Evolutionary conservation across 495 filamentous ascomycete genomes (phyloP).

Genomic region (Aspergillus asperescens): DNA sequence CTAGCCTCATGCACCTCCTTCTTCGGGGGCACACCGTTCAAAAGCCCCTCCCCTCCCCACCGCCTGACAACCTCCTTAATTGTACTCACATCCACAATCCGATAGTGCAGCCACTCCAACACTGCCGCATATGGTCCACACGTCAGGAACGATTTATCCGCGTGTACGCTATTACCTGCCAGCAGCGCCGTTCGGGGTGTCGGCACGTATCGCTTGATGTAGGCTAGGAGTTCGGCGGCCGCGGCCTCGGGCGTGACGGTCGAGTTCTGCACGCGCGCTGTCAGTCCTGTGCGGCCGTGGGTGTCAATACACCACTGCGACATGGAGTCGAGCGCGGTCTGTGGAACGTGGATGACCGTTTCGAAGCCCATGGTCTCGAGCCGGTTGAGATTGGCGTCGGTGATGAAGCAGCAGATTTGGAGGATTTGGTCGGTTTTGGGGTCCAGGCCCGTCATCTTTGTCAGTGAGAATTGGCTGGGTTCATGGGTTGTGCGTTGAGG

Average conservation of each 20-base stretch:
- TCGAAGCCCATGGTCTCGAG: conserved; percentile 77
- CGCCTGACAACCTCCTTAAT: conserved; percentile 82
- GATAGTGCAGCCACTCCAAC: conserved; percentile 74
- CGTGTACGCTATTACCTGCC: conserved; percentile 89
- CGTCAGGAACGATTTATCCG: conserved; percentile 76
- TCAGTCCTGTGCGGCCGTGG: conserved; percentile 70
- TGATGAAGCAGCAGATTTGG: conserved; percentile 91
- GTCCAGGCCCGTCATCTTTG: conserved; percentile 90
- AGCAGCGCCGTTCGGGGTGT: conserved; percentile 60
- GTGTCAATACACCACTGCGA: conserved; percentile 62
- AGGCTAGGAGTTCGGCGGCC: conserved; percentile 65
- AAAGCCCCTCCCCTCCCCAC: conserved; percentile 63
- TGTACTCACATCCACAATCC: conserved; percentile 85
- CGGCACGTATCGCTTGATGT: conserved; percentile 67
- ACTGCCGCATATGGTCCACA: conserved; percentile 67
- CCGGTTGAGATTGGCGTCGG: conserved; percentile 68
- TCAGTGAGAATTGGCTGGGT: neutral
- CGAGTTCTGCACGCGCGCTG: conserved; percentile 67
- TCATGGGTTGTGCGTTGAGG: neutral
- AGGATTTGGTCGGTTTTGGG: conserved; percentile 75
- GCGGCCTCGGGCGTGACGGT: conserved; percentile 66
- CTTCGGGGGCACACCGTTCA: conserved; percentile 62
- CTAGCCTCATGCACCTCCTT: conserved; percentile 72
- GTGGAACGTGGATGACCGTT: conserved; percentile 68
- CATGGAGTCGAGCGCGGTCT: conserved; percentile 71